These are phyloP conservation scores for Apiosordaria backusii DNA, from an alignment of 495 filamentous ascomycete genomes.

Conservation along the genomic window DNA sequence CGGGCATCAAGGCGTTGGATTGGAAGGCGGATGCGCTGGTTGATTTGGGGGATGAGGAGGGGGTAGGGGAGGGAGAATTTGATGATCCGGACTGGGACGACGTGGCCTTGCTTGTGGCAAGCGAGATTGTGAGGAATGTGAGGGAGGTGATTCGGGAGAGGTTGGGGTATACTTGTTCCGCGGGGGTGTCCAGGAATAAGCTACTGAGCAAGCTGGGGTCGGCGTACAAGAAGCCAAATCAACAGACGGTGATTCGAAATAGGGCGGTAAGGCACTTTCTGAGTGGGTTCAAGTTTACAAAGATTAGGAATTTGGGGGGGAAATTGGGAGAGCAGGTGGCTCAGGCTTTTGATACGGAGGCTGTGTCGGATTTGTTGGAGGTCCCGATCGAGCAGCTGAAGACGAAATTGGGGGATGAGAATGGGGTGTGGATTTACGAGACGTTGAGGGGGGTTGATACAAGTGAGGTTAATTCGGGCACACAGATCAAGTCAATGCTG, in stretches of 20 bases:
- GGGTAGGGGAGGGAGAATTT: slow-evolving; percentile 58
- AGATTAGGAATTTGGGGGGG: slow-evolving; percentile 93
- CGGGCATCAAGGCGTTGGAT: slow-evolving; percentile 69
- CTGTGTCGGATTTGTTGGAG: slow-evolving; percentile 69
- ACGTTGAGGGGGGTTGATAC: slow-evolving; percentile 80
- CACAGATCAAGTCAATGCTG: slow-evolving; percentile 96
- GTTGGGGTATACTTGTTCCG: slow-evolving; percentile 81
- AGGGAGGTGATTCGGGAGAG: slow-evolving; percentile 53
- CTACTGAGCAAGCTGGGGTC: slow-evolving; percentile 94
- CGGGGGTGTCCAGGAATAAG: slow-evolving; percentile 84
- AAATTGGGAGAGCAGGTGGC: slow-evolving; percentile 87
- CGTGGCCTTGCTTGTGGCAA: slow-evolving; percentile 76
- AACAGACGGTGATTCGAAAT: slow-evolving; percentile 85
- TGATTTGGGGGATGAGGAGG: slow-evolving; percentile 61
- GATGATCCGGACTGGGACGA: slow-evolving; percentile 96
- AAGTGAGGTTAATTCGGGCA: slow-evolving; percentile 86
- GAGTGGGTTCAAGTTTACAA: slow-evolving; percentile 84
- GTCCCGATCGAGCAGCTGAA: slow-evolving; percentile 76
- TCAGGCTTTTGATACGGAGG: slow-evolving; percentile 72
- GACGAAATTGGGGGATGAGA: slow-evolving; percentile 77
- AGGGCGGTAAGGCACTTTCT: slow-evolving; percentile 79
- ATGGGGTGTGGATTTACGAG: slow-evolving; percentile 82
- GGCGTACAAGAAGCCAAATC: slow-evolving; percentile 85
- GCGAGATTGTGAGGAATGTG: slow-evolving; percentile 80
- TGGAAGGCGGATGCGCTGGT: slow-evolving; percentile 80